Base-by-base conservation (phyloP, 2,329 filamentous ascomycete genomes). In the Exserohilum turcica region DNA sequence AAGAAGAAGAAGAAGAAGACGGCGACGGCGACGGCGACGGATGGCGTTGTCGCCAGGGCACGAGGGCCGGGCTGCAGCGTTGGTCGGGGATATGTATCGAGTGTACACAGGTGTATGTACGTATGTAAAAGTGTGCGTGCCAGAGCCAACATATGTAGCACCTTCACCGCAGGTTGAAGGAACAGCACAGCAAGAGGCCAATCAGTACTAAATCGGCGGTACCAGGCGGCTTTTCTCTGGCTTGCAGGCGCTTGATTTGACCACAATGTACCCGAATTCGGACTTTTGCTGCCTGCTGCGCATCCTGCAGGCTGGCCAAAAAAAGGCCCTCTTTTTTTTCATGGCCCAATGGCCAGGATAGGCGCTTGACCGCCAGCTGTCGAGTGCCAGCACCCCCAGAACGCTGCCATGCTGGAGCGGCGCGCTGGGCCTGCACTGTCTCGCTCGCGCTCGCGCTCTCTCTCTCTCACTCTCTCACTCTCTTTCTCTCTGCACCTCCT, bases 311-410 rank as follows among this genome's bases (percentile, higher is more conserved):
- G 60, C 48, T 15, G 38, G 21, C 4, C 4, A 24, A 24, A 16
- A 50, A 31, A 46, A 37, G 39, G 43, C 16, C 44, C 42, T 35
- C 27, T 44, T 43, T 52, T 43, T 52, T 46, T 35, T 35, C 36
- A 24, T 19, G 24, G 49, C 44, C 50, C 50, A 53, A 53, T 53
- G 50, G 40, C 27, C 37, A 27, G 15, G 33, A 33, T 49, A 35
- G 28, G 38, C 50, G 50, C 57, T 61, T 69, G 67, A 71, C 67
- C 67, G 67, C 67, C 65, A 68, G 55, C 60, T 48, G 38, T 42
- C 29, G 6, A 33, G 18, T 28, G 52, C n/a, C 13, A 32, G n/a
- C 31, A 43, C 37, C 31, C 44, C 52, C 54, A 60, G 54, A 43
- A 61, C 54, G 59, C 27, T 49, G 53, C 53, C 31, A 19, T 43